Base-by-base conservation (phyloP, 1,284 basidiomycete species). In the Crucibulum cyathiforme region DNA sequence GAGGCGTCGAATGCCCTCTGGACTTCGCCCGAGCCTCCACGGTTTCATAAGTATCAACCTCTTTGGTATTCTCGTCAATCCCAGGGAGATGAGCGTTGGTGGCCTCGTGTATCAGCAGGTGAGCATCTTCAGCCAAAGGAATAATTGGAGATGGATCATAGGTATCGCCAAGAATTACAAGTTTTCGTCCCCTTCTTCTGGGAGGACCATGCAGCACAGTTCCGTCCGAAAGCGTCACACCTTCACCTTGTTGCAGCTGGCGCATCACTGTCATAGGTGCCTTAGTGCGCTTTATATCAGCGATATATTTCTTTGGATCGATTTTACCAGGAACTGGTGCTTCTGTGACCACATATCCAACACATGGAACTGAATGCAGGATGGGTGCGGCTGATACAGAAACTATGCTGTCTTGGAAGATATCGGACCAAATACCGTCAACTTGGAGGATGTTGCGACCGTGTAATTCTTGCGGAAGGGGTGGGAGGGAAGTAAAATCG, bases 1-100 rank as follows among this genome's bases (percentile, higher is more conserved):
- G 90, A 0, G 96, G 95, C 7, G 96, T 98, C 10, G 94, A 96
- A 77, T 98, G 96, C 0, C 96, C 96, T 68, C 94, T 85, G 6
- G 87, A 88, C 69, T 83, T 86, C n/a, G 94, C 82, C 58, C 90
- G 87, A 52, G 76, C 75, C 68, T 90, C 84, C 3, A 95, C 86
- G n/a, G 69, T 83, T 60, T 86, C 84, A 62, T 83, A 82, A 12
- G 87, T 88, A 59, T 88, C 88, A 17, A 69, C 74, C 24, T 73
- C 75, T 70, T 87, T 92, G 58, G 85, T 89, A 43, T 76, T 74
- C 8, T 77, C 71, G 63, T 90, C 87, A 51, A 89, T 66, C 0
- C 81, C 83, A 1, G 94, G 94, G n/a, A 98, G 82, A 73, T 92
- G 88, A 1, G 94, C 93, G 72, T 97, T 98, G 8, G 96, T 98